A percentile compares a stretch with the other conserved stretches of the same genome.
Evolutionary conservation across 2,329 filamentous ascomycete genomes (phyloP).

Genomic region (Phaeosphaeria sp.): DNA sequence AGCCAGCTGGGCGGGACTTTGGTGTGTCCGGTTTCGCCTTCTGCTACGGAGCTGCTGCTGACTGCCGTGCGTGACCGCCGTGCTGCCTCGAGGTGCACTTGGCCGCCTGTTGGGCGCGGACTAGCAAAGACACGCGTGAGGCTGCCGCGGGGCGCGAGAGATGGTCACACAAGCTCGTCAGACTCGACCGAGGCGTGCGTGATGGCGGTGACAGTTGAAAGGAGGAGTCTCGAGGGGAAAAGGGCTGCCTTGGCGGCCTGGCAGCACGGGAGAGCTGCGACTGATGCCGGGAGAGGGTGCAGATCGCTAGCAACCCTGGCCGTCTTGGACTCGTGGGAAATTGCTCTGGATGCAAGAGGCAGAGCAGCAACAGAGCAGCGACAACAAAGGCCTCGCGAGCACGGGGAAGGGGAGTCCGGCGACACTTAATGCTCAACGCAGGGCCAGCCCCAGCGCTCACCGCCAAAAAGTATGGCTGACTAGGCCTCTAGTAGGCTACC

Average conservation of each 20-base stretch:
- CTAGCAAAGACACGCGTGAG: slow-evolving; percentile 5
- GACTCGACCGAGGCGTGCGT: background rate
- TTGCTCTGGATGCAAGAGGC: slow-evolving; percentile 15
- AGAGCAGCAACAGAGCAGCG: background rate
- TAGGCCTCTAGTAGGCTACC: too few relatives aligned
- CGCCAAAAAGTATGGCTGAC: background rate
- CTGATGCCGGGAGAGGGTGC: background rate
- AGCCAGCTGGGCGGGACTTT: background rate
- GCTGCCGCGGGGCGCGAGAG: background rate
- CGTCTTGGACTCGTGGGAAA: slow-evolving; percentile 20
- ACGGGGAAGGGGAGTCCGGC: background rate
- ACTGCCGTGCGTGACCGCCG: slow-evolving; percentile 28
- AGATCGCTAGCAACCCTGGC: slow-evolving; percentile 7
- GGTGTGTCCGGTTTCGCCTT: slow-evolving; percentile 5
- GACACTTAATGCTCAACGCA: background rate
- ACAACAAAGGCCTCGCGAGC: background rate
- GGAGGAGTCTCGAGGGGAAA: background rate
- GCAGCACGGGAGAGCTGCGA: slow-evolving; percentile 5
- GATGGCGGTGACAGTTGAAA: background rate
- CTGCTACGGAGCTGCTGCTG: slow-evolving; percentile 14
- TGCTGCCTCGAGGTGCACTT: slow-evolving; percentile 16
- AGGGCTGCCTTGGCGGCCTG: background rate
- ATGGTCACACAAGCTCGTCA: slow-evolving; percentile 10
- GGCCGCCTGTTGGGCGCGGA: slow-evolving; percentile 24
- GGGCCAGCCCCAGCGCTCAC: background rate